These are phyloP conservation scores for Ulota crispa DNA, from an alignment of 225 moss, liverwort and hornwort genomes.

Conservation along the genomic window DNA sequence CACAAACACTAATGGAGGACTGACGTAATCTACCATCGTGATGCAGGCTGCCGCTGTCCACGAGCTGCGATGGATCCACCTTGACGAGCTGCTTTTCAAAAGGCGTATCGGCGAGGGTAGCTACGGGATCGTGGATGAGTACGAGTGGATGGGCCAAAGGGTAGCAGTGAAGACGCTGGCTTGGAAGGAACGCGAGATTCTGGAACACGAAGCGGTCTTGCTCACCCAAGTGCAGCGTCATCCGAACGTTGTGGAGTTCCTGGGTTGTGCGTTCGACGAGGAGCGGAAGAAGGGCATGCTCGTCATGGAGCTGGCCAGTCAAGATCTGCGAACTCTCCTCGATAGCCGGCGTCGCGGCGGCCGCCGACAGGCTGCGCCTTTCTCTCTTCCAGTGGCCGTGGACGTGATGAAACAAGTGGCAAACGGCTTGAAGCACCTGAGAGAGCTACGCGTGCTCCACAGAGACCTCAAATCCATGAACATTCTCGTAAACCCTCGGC, in stretches of 20 bases:
- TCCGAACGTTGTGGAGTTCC: conserved; percentile 25
- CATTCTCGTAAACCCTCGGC: conserved; percentile 25
- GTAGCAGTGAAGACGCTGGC: conserved; percentile 31
- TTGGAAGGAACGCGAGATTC: neutral
- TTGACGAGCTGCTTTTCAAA: neutral
- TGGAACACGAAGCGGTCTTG: conserved; percentile 15
- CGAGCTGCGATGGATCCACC: conserved; percentile 15
- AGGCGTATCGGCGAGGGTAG: conserved; percentile 17
- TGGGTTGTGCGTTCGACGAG: conserved; percentile 22
- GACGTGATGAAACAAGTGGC: conserved; percentile 19
- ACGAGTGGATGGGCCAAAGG: conserved; percentile 22
- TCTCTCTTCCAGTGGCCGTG: conserved; percentile 3
- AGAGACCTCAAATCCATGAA: conserved; percentile 22
- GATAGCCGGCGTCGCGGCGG: neutral
- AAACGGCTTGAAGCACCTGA: conserved; percentile 20
- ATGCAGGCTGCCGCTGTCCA: neutral
- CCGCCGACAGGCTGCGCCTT: conserved; percentile 16
- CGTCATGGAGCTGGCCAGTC: conserved; percentile 22
- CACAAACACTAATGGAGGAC: neutral
- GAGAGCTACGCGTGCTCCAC: conserved; percentile 28
- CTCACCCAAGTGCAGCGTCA: conserved; percentile 18
- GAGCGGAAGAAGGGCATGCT: conserved; percentile 25
- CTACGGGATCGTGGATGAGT: conserved; percentile 31
- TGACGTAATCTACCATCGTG: neutral
- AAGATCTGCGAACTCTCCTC: conserved; percentile 27